Evolutionary conservation across 805 yeast species (phyloP), one percentile per base, ranked within the genome.

Genomic region (Geotrichum ghanense): DNA sequence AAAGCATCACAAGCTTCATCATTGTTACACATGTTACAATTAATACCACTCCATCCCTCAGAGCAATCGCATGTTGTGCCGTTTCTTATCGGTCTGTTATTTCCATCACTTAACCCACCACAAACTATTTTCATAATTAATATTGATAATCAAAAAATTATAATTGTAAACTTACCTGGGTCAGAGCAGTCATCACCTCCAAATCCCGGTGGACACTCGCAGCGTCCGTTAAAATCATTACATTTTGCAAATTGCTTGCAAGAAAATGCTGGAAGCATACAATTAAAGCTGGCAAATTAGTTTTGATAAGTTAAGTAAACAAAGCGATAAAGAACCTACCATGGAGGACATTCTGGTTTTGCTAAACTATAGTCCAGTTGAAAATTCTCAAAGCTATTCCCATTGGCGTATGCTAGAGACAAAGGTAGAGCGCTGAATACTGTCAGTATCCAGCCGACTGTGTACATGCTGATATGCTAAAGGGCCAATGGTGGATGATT

Each of bases 201-300:
- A 67, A 82, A 92, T 0, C 98, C 98, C 34, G 78, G 79, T 40
- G 86, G 76, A 66, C 98, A 92, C 46, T 85, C 94, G 68, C 98
- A 92, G 59, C 80, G 73, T 1, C 98, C 98, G 3, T 90, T 84
- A 63, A 71, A 86, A 26, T 81, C 75, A 62, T 92, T 85, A 67
- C 98, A 92, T n/a, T 65, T 65, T 22, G 95, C 88, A 59, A 81
- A 92, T 57, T 92, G 98, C 49, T 83, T 78, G 64, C 98, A 92
- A 52, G 79, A 81, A 57, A 84, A 88, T 52, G 88, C 82, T 2
- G 97, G 95, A 10, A 88, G 71, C 72, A 87, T 83, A 69, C 98
- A 92, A 64, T 92, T 90, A 75, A 92, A 92, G 58, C 97, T 85
- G 0, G 95, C 95, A 0, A 95, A 95, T 57, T 95, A 85, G 44